Evolutionary conservation across 2,329 filamentous ascomycete genomes (phyloP), one percentile per base, ranked within the genome.

Genomic region (Calonectria naviculata): DNA sequence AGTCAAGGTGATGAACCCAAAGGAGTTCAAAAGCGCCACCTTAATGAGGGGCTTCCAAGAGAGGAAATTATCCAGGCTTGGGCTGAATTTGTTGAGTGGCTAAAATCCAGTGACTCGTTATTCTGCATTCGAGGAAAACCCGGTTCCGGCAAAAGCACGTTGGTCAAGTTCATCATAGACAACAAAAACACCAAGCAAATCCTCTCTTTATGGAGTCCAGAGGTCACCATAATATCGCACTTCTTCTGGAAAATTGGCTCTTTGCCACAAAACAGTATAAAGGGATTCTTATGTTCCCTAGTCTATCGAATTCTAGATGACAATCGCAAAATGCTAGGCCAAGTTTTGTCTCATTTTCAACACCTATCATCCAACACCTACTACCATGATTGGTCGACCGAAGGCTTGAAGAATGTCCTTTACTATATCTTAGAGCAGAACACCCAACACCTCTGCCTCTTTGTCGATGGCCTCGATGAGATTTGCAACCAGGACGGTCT

Each of bases 211-310:
- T 74, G 70, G 73, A 42, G 31, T 1, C 26, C 47, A 0, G 8
- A 41, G 1, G 49, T 13, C 0, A 42, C 3, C 0, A 24, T 74
- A 1, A 1, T 71, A 0, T 68, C 58, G 0, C 31, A 72, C 12
- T 72, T 74, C 34, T 68, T 72, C 5, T 74, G 73, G 73, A 72
- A 71, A 2, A 71, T 72, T 1, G 73, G 71, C 0, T 49, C 56
- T 8, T 3, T 28, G 2, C 29, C 65, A 0, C 72, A 74, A 58
- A 76, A 74, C 15, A 76, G 47, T 34, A 58, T 75, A 10, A 75
- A 74, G 28, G 81, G 81, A 0, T 46, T 81, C 1, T 65, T 81
- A 0, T 75, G 75, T 34, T 71, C 78, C 2, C 34, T 82, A 5
- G 56, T 81, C 1, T 70, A 78, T 46, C 68, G 76, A 19, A 34